Evolutionary conservation across 2,329 filamentous ascomycete genomes (phyloP).

Genomic region (Endoconidiophora laricicola): DNA sequence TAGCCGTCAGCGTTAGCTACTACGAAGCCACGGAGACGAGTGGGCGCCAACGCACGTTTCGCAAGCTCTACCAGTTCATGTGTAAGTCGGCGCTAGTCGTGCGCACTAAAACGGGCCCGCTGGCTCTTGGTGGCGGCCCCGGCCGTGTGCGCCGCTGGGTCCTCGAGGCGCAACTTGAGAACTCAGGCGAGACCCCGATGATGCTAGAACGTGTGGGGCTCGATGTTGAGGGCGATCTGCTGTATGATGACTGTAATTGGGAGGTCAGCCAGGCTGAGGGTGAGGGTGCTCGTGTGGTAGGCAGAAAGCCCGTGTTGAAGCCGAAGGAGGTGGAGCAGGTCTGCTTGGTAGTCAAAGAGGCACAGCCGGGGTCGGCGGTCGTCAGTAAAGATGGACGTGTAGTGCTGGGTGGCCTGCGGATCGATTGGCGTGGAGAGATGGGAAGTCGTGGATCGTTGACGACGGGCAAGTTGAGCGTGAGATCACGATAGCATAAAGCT

Average conservation of each 20-base stretch:
- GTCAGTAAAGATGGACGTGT: slow-evolving; percentile 39
- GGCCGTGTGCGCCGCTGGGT: slow-evolving; percentile 40
- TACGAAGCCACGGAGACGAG: slow-evolving; percentile 64
- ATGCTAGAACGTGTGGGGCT: slow-evolving; percentile 52
- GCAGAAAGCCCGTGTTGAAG: slow-evolving; percentile 37
- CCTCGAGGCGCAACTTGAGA: slow-evolving; percentile 89
- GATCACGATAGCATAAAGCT: slow-evolving; percentile 15
- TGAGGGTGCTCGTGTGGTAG: slow-evolving; percentile 8
- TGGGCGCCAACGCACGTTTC: slow-evolving; percentile 64
- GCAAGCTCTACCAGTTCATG: slow-evolving; percentile 93
- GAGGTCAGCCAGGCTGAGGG: slow-evolving; percentile 21
- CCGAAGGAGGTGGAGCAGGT: slow-evolving; percentile 50
- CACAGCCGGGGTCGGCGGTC: slow-evolving; percentile 18
- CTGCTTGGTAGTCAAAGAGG: slow-evolving; percentile 42
- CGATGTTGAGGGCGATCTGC: slow-evolving; percentile 34
- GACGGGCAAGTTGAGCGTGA: slow-evolving; percentile 61
- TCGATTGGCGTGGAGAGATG: slow-evolving; percentile 82
- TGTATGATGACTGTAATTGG: slow-evolving; percentile 42
- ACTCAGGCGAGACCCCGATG: slow-evolving; percentile 71
- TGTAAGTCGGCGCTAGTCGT: slow-evolving; percentile 83
- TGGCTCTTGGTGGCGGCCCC: slow-evolving; percentile 21
- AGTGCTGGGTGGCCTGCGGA: slow-evolving; percentile 63
- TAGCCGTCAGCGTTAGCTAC: slow-evolving; percentile 87
- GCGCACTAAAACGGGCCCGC: slow-evolving; percentile 65
- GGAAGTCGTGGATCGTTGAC: slow-evolving; percentile 75